Percentiles rank a stretch among this genome's conserved stretches.
Conservation (phyloP, 768 basidiomycete species). For the Collybia nuda region DNA sequence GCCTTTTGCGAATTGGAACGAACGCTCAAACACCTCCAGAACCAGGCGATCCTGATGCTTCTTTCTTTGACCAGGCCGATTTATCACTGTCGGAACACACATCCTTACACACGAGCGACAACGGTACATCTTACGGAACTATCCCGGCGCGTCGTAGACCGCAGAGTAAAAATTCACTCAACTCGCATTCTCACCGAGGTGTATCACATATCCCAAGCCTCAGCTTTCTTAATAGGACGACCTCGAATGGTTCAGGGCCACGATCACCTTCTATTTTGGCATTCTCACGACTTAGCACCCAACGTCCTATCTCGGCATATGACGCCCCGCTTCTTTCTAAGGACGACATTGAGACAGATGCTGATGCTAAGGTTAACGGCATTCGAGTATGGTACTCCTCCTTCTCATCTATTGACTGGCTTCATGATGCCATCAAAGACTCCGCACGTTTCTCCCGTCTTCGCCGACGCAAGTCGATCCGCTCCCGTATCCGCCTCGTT, state of each 20-base stretch:
- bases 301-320: conserved; percentile 74
- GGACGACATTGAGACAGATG: conserved; percentile 41
- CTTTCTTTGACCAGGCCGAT: background rate
- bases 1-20: conserved; percentile 55
- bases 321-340: conserved; percentile 48
- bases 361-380: conserved; percentile 76
- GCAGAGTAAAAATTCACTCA: conserved; percentile 25
- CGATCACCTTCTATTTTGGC: conserved; percentile 39
- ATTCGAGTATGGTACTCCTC: conserved; percentile 90
- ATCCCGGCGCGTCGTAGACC: conserved; percentile 28
- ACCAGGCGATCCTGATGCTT: conserved; percentile 6
- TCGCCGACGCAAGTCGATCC: conserved; percentile 65
- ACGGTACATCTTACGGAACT: conserved; percentile 56
- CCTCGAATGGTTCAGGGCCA: conserved; percentile 37
- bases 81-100: conserved; percentile 31
- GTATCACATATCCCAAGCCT: conserved; percentile 36
- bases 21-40: conserved; percentile 14
- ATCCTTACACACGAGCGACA: conserved; percentile 27
- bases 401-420: conserved; percentile 92
- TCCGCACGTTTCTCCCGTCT: conserved; percentile 78
- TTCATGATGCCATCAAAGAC: conserved; percentile 95
- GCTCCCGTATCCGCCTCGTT: conserved; percentile 60
- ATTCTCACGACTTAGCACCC: conserved; percentile 39
- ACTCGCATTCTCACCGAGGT: conserved; percentile 31
- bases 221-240: conserved; percentile 27